Percentiles rank a stretch among this genome's conserved stretches.
These are phyloP conservation scores for Abrus precatorius DNA, from an alignment of 306 rosid species.

Conservation along the genomic window DNA sequence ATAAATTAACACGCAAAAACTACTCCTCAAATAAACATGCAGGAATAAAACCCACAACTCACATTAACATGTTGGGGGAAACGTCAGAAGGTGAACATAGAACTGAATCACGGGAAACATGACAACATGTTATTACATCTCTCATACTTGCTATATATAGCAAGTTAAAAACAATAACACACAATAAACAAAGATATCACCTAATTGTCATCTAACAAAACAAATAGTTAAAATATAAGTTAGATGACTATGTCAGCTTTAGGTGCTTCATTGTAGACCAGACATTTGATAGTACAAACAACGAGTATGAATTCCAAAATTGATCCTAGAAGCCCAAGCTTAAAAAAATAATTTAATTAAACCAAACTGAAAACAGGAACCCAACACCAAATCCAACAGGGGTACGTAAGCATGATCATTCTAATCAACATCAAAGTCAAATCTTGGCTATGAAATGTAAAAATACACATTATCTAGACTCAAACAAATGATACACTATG, in stretches of 20 bases:
- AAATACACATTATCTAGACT: neutral
- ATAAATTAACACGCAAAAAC: neutral
- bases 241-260: neutral
- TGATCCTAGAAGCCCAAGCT: constrained; percentile 24
- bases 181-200: neutral
- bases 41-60: neutral
- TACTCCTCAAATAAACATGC: constrained; percentile 3
- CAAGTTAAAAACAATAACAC: neutral
- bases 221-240: constrained; percentile 5
- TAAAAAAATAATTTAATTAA: neutral
- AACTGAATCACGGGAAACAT: constrained; percentile 10
- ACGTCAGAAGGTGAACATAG: constrained; percentile 6
- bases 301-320: neutral
- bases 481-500: constrained; percentile 11
- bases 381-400: neutral
- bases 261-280: constrained; percentile 2
- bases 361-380: no score
- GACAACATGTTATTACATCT: neutral
- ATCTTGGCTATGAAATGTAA: neutral
- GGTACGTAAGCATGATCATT: constrained; percentile 11
- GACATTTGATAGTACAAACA: neutral
- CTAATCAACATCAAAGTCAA: constrained; percentile 24
- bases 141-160: neutral
- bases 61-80: neutral
- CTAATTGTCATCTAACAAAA: constrained; percentile 1